Evolutionary conservation across 2,329 filamentous ascomycete genomes (phyloP).

Genomic region (Penicillium sp.): DNA sequence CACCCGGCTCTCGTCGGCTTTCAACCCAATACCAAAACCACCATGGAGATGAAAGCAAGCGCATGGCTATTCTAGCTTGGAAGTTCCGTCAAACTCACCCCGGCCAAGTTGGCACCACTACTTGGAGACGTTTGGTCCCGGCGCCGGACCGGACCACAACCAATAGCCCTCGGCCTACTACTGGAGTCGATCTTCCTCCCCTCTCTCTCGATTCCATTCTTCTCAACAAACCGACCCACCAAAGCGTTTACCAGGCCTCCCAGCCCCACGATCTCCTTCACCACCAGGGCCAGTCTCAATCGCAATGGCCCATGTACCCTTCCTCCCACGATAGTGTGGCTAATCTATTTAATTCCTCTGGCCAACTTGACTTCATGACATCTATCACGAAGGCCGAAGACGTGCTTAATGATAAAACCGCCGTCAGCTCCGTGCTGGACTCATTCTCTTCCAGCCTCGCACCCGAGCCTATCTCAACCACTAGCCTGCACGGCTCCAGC

Average conservation of each 20-base stretch:
- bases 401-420: slow-evolving; percentile 34
- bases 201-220: slow-evolving; percentile 38
- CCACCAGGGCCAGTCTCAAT: slow-evolving; percentile 29
- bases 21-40: slow-evolving; percentile 29
- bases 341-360: slow-evolving; percentile 35
- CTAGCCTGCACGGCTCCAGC: slow-evolving; percentile 30
- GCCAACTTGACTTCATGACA: slow-evolving; percentile 36
- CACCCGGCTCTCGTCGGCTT: slow-evolving; percentile 27
- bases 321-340: slow-evolving; percentile 36
- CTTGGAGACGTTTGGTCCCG: slow-evolving; percentile 45
- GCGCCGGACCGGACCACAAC: slow-evolving; percentile 37
- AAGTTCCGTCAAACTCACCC: slow-evolving; percentile 46
- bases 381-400: slow-evolving; percentile 38
- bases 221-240: slow-evolving; percentile 31
- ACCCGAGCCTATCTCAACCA: slow-evolving; percentile 33
- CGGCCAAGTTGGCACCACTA: slow-evolving; percentile 44
- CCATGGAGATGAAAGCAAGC: slow-evolving; percentile 33
- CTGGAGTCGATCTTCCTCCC: slow-evolving; percentile 38
- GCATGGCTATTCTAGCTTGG: slow-evolving; percentile 48
- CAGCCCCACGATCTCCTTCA: slow-evolving; percentile 36
- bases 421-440: slow-evolving; percentile 38
- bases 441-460: slow-evolving; percentile 33
- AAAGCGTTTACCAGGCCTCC: slow-evolving; percentile 33
- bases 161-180: slow-evolving; percentile 37
- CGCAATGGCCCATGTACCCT: slow-evolving; percentile 39